Base-by-base conservation (phyloP, 2,329 filamentous ascomycete genomes). In the Trichophyton mentagrophytes region DNA sequence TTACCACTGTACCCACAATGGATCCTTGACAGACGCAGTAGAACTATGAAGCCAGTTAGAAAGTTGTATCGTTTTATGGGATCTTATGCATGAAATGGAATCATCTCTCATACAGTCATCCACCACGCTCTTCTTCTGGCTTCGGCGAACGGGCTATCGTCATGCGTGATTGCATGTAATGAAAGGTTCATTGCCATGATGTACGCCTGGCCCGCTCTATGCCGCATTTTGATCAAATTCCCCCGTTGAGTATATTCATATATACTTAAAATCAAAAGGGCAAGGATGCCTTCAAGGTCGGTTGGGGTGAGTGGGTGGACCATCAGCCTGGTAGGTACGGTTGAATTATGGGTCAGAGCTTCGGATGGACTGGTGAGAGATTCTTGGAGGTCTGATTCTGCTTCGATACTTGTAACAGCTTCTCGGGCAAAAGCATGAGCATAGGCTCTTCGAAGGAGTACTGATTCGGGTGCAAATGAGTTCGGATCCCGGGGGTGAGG, bases 211-310 rank as follows among this genome's bases (percentile, higher is more conserved):
- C 75, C 69, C 3, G 76, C 73, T 59, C 76, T 73, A 62, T 74
- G 74, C 38, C 74, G 72, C 76, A 78, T 78, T 62, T 77, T 78
- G 6, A 72, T 66, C 20, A 77, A 65, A 61, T 78, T 78, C 3
- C 76, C 76, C 27, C 76, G 69, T 61, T 78, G 75, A 2, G 72
- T 68, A 64, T 78, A 78, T 62, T 78, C 76, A 60, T 78, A 78
- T 8, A 76, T 69, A 22, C 73, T 75, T n/a, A 78, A 69, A 30
- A 77, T 63, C 30, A 76, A 65, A 17, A 77, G 63, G 3, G 76
- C 72, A 25, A 77, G 66, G 36, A 78, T 67, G 44, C 68, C 67
- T 63, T 78, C 76, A 3, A 76, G 65, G 58, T 76, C 75, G 36
- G 74, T 69, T 0, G 76, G 75, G 1, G 71, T 69, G 17, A 65